phyloP scores from a whole-genome alignment of 495 filamentous ascomycete genomes.

The Aspergillus diversus region DNA sequence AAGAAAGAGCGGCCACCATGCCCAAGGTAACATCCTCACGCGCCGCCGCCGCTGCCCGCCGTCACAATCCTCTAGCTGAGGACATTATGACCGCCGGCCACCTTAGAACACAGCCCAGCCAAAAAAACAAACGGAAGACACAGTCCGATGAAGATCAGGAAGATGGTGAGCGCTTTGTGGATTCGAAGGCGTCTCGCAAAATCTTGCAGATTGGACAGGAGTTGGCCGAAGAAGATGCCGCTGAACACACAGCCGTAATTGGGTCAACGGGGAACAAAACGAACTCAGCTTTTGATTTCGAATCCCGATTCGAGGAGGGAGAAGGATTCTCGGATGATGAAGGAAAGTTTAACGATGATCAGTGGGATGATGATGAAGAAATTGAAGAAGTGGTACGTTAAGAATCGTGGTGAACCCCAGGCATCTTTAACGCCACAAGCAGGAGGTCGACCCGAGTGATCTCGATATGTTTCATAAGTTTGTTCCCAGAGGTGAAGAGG shows the following conservation, averaged over 20 bases:
- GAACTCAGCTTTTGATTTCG: slow-evolving; percentile 69
- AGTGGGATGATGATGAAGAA: slow-evolving; percentile 69
- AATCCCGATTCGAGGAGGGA: slow-evolving; percentile 58
- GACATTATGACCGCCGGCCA: slow-evolving; percentile 69
- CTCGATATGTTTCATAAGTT: slow-evolving; percentile 89
- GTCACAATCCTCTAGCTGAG: slow-evolving; percentile 75
- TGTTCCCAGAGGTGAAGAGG: slow-evolving; percentile 60
- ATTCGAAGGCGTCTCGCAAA: slow-evolving; percentile 82
- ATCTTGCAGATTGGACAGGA: slow-evolving; percentile 87
- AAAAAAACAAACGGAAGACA: slow-evolving; percentile 58
- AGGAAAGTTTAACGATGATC: slow-evolving; percentile 56
- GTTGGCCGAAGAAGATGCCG: slow-evolving; percentile 74
- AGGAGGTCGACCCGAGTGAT: slow-evolving; percentile 89
- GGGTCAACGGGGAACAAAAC: slow-evolving; percentile 32
- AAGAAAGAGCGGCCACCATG: slow-evolving; percentile 34
- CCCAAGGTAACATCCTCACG: slow-evolving; percentile 49
- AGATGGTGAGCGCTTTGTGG: slow-evolving; percentile 71
- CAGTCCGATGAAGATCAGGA: slow-evolving; percentile 59
- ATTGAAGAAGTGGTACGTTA: slow-evolving; percentile 67
- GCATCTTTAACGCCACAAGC: slow-evolving; percentile 6
- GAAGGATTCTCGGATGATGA: slow-evolving; percentile 61
- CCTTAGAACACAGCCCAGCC: slow-evolving; percentile 56
- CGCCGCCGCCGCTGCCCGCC: slow-evolving; percentile 44
- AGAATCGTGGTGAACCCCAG: background rate
- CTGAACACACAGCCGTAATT: slow-evolving; percentile 45